Percentiles rank a stretch among this genome's conserved stretches.
phyloP scores from a whole-genome alignment of 176 grass and related monocot species.

The Avena sativa region DNA sequence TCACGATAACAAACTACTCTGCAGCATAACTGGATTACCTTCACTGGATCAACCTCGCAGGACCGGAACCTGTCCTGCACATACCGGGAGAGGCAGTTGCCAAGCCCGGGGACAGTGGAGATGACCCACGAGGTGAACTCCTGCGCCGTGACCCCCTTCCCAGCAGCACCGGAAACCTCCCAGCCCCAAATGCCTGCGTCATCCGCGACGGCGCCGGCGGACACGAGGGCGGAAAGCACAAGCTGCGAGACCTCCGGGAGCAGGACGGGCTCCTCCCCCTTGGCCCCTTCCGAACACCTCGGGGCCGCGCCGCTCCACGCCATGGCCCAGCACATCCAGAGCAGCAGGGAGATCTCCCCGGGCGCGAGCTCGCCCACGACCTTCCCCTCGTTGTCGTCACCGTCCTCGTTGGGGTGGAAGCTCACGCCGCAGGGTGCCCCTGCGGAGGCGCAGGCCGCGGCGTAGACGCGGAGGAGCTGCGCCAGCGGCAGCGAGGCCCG shows the following conservation, averaged over 20 bases:
- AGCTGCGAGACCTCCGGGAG: conserved; percentile 73
- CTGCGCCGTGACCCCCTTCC: conserved; percentile 66
- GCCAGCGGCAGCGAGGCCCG: conserved; percentile 63
- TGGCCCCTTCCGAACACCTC: conserved; percentile 5
- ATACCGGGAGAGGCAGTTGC: conserved; percentile 63
- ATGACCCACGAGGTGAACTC: conserved; percentile 75
- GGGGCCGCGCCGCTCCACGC: conserved; percentile 39
- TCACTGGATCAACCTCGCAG: conserved; percentile 41
- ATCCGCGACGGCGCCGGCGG: conserved; percentile 53
- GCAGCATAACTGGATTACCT: conserved; percentile 51
- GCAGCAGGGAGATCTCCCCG: conserved; percentile 59
- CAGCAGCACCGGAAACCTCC: conserved; percentile 48
- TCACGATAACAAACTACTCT: conserved; percentile 9
- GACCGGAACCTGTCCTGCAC: conserved; percentile 63
- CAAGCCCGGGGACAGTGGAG: conserved; percentile 56
- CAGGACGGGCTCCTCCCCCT: conserved; percentile 47
- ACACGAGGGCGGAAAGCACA: conserved; percentile 69
- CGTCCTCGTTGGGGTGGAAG: conserved; percentile 51
- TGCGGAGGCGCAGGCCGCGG: conserved; percentile 50
- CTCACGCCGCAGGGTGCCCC: conserved; percentile 49
- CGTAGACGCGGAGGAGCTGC: conserved; percentile 67
- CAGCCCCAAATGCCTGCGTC: conserved; percentile 63
- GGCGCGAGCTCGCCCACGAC: conserved; percentile 59
- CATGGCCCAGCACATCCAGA: conserved; percentile 91
- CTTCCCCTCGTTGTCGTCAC: conserved; percentile 44